phyloP scores from a whole-genome alignment of 2,329 filamentous ascomycete genomes.

The Verticillium nonalfalfae region DNA sequence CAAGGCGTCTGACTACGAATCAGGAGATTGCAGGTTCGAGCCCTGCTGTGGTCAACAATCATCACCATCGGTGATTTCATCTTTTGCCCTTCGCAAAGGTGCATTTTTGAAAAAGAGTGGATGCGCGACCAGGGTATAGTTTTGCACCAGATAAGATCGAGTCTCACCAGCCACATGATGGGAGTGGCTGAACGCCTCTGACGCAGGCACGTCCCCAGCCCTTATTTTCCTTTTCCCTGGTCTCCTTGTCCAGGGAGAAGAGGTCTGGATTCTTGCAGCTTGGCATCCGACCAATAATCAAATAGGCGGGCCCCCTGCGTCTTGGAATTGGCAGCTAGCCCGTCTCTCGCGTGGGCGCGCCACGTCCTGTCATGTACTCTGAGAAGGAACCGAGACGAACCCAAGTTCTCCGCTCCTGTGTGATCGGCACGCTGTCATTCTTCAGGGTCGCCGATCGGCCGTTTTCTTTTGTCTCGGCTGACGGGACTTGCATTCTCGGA shows the following conservation, averaged over 20 bases:
- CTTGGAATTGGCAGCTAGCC: not conserved
- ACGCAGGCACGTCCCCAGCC: not conserved
- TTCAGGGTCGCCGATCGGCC: not conserved
- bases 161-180: not conserved
- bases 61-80: not conserved
- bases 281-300: not conserved
- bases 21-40: slow-evolving; percentile 18
- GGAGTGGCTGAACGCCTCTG: not conserved
- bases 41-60: slow-evolving; percentile 14
- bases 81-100: not conserved
- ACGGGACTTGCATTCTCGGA: not conserved
- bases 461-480: not conserved
- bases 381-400: not conserved
- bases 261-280: not conserved
- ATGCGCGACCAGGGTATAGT: too few species aligned
- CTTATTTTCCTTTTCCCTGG: not conserved
- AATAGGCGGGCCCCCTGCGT: not conserved
- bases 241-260: too few species aligned
- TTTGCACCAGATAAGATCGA: too few species aligned
- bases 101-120: not conserved
- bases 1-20: slow-evolving; percentile 37
- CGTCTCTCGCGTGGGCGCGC: not conserved
- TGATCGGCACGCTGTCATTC: not conserved
- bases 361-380: not conserved
- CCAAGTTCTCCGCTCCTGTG: not conserved